These are phyloP conservation scores for Diplogelasinospora grovesii DNA, from an alignment of 495 filamentous ascomycete genomes.

Conservation along the genomic window DNA sequence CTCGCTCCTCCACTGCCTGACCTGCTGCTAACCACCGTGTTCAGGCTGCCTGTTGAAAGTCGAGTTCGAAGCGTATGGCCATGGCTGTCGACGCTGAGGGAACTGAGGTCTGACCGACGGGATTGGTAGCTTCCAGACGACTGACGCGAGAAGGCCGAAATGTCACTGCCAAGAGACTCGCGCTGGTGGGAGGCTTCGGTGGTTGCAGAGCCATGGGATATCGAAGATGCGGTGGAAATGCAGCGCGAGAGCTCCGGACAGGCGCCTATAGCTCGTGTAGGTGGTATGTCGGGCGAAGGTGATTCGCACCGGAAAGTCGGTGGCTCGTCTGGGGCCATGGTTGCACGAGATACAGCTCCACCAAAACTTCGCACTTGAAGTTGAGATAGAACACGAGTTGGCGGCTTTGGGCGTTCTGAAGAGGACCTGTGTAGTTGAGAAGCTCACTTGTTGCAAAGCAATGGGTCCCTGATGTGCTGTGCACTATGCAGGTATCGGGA, in stretches of 20 bases:
- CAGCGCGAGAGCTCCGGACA: slow-evolving; percentile 61
- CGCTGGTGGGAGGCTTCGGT: slow-evolving; percentile 54
- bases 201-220: slow-evolving; percentile 43
- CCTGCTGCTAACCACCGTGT: slow-evolving; percentile 19
- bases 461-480: too few species aligned
- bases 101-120: slow-evolving; percentile 29
- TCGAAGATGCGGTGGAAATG: slow-evolving; percentile 68
- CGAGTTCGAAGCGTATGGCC: slow-evolving; percentile 44
- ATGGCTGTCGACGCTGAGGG: too few species aligned
- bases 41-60: slow-evolving; percentile 38
- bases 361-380: too few species aligned
- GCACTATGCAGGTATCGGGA: too few species aligned
- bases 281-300: slow-evolving; percentile 60
- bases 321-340: slow-evolving; percentile 25
- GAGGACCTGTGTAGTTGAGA: too few species aligned
- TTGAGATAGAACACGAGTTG: too few species aligned
- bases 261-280: slow-evolving; percentile 58
- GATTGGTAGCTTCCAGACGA: slow-evolving; percentile 41
- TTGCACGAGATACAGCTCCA: too few species aligned
- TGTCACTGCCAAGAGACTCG: slow-evolving; percentile 42
- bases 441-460: too few species aligned
- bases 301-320: slow-evolving; percentile 39
- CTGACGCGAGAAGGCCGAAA: slow-evolving; percentile 45
- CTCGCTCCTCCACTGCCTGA: slow-evolving; percentile 34
- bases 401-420: too few species aligned